Evolutionary conservation across 1,284 basidiomycete genomes (phyloP), one percentile per base, ranked within the genome.

Genomic region (Tausonia pullulans): DNA sequence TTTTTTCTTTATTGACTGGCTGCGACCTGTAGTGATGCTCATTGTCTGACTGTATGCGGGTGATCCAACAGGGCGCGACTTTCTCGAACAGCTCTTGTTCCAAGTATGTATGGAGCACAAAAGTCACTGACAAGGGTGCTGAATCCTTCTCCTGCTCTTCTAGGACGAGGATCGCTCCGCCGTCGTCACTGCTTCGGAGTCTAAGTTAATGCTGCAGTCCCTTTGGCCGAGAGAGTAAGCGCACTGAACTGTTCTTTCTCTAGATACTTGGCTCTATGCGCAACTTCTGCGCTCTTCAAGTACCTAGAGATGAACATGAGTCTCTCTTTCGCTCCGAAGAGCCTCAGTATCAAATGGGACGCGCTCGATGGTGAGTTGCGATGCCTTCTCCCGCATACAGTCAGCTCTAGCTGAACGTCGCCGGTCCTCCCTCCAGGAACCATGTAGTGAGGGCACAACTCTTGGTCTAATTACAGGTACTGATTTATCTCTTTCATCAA

Each of bases 211-310:
- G 63, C 51, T 65, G 59, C 60, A 43, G 65, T 4, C 45, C 16
- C 13, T 7, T 14, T 16, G 14, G 45, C 3, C 27, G 44, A 9
- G 4, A 44, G 27, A 39, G 7, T 27, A 59, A 60, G 27, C 0
- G 14, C 13, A 14, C 45, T 39, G 59, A 43, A 13, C 40, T 51
- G 7, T 2, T 16, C 4, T 50, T 43, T 39, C 43, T 14, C 51
- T 67, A 94, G 90, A 75, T 92, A 90, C 72, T 94, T 91, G 71
- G 86, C 89, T 0, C 81, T 95, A 2, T 88, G 88, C 8, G 91
- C 94, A 1, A 80, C 83, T 0, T 86, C 85, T 55, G 93, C 90
- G 0, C 78, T 96, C 8, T 90, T 97, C 79, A 88, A 88, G 73
- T 85, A 88, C 70, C 80, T 86, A 11, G 86, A 90, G 71, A 74